Percentiles rank a stretch among this genome's conserved stretches.
These are phyloP conservation scores for Dictyostelium discoideum DNA, from an alignment of 78 protist species.

Conservation along the genomic window DNA sequence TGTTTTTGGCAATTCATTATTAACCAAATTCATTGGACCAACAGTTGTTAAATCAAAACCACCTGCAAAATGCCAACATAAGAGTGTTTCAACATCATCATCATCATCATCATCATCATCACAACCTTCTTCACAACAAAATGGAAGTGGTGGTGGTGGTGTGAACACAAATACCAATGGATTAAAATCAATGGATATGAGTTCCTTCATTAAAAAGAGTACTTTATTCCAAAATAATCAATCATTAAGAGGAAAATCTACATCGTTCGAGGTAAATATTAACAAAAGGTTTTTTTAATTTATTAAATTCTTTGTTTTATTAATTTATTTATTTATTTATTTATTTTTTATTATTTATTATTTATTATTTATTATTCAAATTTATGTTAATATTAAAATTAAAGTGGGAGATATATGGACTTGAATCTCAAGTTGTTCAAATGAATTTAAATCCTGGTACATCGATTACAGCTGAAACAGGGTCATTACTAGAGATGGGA, in stretches of 20 bases:
- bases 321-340: too few relatives aligned
- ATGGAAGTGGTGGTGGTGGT: not conserved
- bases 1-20: constrained; percentile 49
- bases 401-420: constrained; percentile 69
- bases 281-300: too few relatives aligned
- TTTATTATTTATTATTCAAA: not conserved
- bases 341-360: too few relatives aligned
- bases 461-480: constrained; percentile 73
- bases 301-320: too few relatives aligned
- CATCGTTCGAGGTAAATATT: constrained; percentile 27
- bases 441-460: constrained; percentile 59
- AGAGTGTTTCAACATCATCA: not conserved
- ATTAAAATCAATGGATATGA: not conserved
- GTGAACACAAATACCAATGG: not conserved
- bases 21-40: not conserved
- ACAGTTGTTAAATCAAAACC: not conserved
- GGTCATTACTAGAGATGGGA: constrained; percentile 62
- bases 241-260: constrained; percentile 46
- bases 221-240: not conserved
- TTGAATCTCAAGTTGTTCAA: constrained; percentile 73
- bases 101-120: not conserved
- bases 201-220: not conserved
- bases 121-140: not conserved
- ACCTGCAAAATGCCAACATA: not conserved
- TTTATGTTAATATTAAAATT: not conserved